Evolutionary conservation across 1,284 basidiomycete species (phyloP), one percentile per base, ranked within the genome.

Genomic region (Apiotrichum veenhuisii): DNA sequence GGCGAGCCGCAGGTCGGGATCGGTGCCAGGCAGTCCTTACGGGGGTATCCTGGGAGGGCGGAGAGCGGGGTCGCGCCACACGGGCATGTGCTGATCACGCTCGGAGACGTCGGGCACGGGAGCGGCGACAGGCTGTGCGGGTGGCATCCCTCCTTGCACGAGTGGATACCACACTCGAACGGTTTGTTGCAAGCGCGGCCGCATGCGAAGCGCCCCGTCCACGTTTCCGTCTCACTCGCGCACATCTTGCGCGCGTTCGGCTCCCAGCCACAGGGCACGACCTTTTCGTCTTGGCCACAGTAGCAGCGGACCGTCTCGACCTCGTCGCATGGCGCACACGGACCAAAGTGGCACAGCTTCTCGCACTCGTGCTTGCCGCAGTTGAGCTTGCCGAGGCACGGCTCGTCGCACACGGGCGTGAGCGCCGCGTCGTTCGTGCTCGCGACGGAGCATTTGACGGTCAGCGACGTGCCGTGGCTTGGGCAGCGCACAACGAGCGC

Each of bases 161-260:
- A 75, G 69, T 94, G 91, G 17, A 82, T 72, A 1, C 84, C 86
- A 67, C 92, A 96, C 59, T 87, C 85, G 66, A 87, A 92, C 2
- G 77, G 72, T 59, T 87, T 88, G 38, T 58, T 80, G 72, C 92
- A 95, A 5, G 74, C 62, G 34, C 78, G 73, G 3, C 79, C 82
- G 68, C 92, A 95, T 8, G 78, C 77, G 68, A 83, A 94, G 46
- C 82, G 80, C 1, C 90, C 91, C 1, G 77, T 74, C 90, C 89
- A 92, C 17, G 68, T 64, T 48, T 73, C 73, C 45, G 65, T 66
- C 9, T 50, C 64, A 4, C 50, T 57, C 22, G 61, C 61, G 45
- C 75, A 77, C 33, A 65, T 41, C 58, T 72, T 68, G 54, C 69
- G 67, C 20, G 67, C 62, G 40, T 66, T 63, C 33, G 73, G 77